These are phyloP conservation scores for Penicillium hesseltinei DNA, from an alignment of 2,329 filamentous ascomycete genomes.

Conservation along the genomic window DNA sequence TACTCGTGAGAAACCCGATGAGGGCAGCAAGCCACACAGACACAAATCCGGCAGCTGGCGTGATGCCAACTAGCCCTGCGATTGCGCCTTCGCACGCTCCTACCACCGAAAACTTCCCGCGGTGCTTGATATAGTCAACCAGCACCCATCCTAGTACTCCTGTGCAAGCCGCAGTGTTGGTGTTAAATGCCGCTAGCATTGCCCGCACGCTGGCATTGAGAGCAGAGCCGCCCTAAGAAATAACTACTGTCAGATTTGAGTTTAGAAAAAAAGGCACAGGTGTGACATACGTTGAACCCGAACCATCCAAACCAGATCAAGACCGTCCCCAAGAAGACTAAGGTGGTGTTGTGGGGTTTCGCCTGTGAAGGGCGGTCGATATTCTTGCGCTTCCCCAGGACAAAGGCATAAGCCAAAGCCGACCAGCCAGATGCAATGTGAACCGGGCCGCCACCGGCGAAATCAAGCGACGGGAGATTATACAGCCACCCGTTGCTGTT, in stretches of 20 bases:
- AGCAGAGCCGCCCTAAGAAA: conserved; percentile 49
- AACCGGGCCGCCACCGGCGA: conserved; percentile 72
- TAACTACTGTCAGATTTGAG: background rate
- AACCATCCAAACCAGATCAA: conserved; percentile 54
- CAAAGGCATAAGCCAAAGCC: conserved; percentile 69
- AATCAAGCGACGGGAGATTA: conserved; percentile 68
- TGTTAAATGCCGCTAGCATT: conserved; percentile 58
- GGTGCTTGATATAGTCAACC: conserved; percentile 53
- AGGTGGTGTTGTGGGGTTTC: conserved; percentile 68
- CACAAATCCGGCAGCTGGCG: conserved; percentile 55
- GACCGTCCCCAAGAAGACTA: conserved; percentile 67
- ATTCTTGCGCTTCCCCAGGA: conserved; percentile 67
- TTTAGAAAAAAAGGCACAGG: background rate
- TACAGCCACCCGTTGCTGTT: conserved; percentile 70
- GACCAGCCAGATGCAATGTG: conserved; percentile 71
- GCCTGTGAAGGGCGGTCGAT: conserved; percentile 52
- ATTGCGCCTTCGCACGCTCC: conserved; percentile 59
- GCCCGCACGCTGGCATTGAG: conserved; percentile 54
- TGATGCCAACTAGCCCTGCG: conserved; percentile 61
- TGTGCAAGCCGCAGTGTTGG: conserved; percentile 55
- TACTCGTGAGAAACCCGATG: conserved; percentile 56
- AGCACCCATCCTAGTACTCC: conserved; percentile 56
- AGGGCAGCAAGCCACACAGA: conserved; percentile 54
- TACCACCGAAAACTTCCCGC: conserved; percentile 55
- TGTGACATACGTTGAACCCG: conserved; percentile 52